Base-by-base conservation (phyloP, 192 early-diverging fungal genomes). In the Lunasporangiospora selenospora region DNA sequence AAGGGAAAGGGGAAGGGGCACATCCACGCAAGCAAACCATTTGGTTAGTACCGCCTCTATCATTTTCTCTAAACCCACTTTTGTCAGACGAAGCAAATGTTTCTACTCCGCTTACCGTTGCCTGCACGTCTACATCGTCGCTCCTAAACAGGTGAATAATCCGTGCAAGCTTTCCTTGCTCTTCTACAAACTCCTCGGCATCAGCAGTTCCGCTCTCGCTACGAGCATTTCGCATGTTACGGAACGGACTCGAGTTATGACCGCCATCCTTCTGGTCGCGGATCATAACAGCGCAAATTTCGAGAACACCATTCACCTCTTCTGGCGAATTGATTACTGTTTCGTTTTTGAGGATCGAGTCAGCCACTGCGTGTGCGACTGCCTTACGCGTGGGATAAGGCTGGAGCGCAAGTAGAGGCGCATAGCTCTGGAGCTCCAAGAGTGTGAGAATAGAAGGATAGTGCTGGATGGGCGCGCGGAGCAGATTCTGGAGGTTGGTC, bases 151-250 rank as follows among this genome's bases (percentile, higher is more conserved):
- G 66, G 53, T 91, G 89, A 31, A 91, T 73, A 10, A 88, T 81
- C 26, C 87, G 80, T n/a, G 93, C 96, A 30, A 96, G 62, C 67
- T 87, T 80, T 2, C 87, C 91, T 75, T 96, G 94, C 77, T 98
- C 95, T 62, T 94, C 92, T 1, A 88, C 85, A 18, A 91, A 71
- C 39, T 94, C 92, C 23, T 95, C 95, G 42, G 92, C 89, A 60
- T 95, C 94, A n/a, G n/a, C n/a, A n/a, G n/a, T n/a, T n/a, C n/a
- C n/a, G n/a, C n/a, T n/a, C n/a, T n/a, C n/a, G n/a, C n/a, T n/a
- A n/a, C n/a, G n/a, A n/a, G n/a, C n/a, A n/a, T n/a, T n/a, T 21
- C 55, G 52, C 23, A 62, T 54, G 8, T 36, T 29, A 56, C 50
- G 53, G 31, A 62, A 63, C 6, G 61, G 61, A 44, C 61, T 58